These are phyloP conservation scores for Lecanicillium sp. DNA, from an alignment of 2,329 filamentous ascomycete genomes.

Conservation along the genomic window DNA sequence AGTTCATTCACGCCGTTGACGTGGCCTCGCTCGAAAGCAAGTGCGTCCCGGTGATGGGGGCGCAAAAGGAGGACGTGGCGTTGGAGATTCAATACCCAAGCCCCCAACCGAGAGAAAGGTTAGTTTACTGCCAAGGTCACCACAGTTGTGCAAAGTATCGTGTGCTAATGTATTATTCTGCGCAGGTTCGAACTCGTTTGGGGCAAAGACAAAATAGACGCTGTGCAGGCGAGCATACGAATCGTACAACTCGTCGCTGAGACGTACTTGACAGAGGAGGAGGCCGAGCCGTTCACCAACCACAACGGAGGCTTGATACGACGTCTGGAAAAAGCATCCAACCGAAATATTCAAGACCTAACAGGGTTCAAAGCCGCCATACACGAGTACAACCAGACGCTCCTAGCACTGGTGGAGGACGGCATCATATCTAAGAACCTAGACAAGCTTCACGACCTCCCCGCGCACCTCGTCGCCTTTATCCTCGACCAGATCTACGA, in stretches of 20 bases:
- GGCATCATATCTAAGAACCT: constrained; percentile 69
- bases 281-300: constrained; percentile 61
- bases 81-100: constrained; percentile 83
- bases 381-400: constrained; percentile 65
- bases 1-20: constrained; percentile 52
- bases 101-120: constrained; percentile 60
- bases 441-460: constrained; percentile 59
- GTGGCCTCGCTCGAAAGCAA: constrained; percentile 44
- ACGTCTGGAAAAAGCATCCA: constrained; percentile 66
- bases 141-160: too few relatives aligned
- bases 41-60: constrained; percentile 42
- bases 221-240: constrained; percentile 63
- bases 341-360: constrained; percentile 55
- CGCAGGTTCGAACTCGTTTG: constrained; percentile 55
- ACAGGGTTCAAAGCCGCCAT: constrained; percentile 67
- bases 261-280: constrained; percentile 67
- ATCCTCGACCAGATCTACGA: constrained; percentile 86
- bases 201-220: constrained; percentile 72
- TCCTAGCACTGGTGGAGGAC: constrained; percentile 57
- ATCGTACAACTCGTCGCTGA: constrained; percentile 63
- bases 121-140: constrained; percentile 16
- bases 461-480: constrained; percentile 65
- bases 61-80: constrained; percentile 43
- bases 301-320: constrained; percentile 68
- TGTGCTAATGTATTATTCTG: constrained; percentile 5